Evolutionary conservation across 345 rosid species (phyloP), one percentile per base, ranked within the genome.

Genomic region (Aquilaria malaccensis): DNA sequence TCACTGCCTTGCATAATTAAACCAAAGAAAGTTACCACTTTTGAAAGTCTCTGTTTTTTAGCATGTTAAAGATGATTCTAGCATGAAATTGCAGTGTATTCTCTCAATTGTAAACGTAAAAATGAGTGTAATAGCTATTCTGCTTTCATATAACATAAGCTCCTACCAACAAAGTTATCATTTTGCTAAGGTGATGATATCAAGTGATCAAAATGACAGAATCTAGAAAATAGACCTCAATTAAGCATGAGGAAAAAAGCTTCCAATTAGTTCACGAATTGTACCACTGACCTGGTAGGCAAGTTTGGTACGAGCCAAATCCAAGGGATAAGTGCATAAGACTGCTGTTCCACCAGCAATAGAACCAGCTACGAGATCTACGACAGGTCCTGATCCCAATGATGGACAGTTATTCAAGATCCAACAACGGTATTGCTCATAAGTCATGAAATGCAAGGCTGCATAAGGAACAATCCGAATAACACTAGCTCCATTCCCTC

Each of bases 401-500:
- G 81, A 72, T n/a, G 81, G 68, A 61, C 74, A 79, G 48, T 88
- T 86, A 68, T 88, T 72, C 79, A 90, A 74, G 65, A 90, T 87
- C 92, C 92, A 94, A 70, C 75, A 75, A 33, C 96, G 97, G 67
- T 94, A 94, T 65, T 79, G 83, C 80, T 94, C 97, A 31, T 94
- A 94, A 11, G 92, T 77, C 99, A 94, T 94, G 77, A 87, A 90
- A 80, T 90, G 97, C 54, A 94, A 76, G 50, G 99, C 99, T 0
- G 99, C 99, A 73, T 90, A 94, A 50, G 97, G 99, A 62, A 94
- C 82, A 56, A 94, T 94, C 58, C 99, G 84, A 56, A 90, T 74
- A 67, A 94, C 96, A 69, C 97, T 94, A 47, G 95, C 97, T 69
- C 99, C 99, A 59, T 94, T 94, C 52, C 97, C 99, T 75, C 99